These are phyloP conservation scores for Chalciporus pseudorubinellus DNA, from an alignment of 768 basidiomycete species.

Conservation along the genomic window DNA sequence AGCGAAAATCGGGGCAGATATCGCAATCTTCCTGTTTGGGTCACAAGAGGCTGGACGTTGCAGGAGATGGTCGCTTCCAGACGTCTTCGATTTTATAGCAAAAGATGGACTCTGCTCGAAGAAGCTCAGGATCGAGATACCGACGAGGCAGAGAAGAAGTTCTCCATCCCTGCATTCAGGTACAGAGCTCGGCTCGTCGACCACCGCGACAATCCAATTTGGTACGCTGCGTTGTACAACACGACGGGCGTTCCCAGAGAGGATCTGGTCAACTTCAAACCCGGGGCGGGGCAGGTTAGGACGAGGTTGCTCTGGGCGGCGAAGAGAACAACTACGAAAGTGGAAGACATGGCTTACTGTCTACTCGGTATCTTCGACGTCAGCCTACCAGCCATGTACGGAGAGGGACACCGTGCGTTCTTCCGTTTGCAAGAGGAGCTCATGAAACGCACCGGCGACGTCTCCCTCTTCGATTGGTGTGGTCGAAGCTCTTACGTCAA, in stretches of 20 bases:
- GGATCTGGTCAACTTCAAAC: conserved; percentile 11
- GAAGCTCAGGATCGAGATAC: conserved; percentile 18
- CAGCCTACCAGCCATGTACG: conserved; percentile 26
- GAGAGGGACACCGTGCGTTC: conserved; percentile 29
- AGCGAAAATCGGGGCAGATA: conserved; percentile 1
- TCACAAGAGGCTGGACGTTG: conserved; percentile 27
- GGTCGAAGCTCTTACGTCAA: conserved; percentile 20
- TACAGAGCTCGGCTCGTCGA: conserved; percentile 20
- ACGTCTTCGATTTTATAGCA: conserved; percentile 28
- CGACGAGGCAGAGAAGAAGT: conserved; percentile 5
- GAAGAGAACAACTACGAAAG: conserved; percentile 24
- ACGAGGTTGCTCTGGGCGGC: conserved; percentile 28
- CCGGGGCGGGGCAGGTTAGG: conserved; percentile 17
- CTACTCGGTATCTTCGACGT: conserved; percentile 31
- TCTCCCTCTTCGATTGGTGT: conserved; percentile 27
- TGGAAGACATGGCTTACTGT: conserved; percentile 32
- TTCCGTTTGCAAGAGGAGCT: conserved; percentile 28
- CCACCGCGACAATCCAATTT: conserved; percentile 14
- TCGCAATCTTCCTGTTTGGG: conserved; percentile 16
- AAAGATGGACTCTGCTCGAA: conserved; percentile 24
- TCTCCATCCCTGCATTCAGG: conserved; percentile 16
- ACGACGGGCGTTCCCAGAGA: conserved; percentile 15
- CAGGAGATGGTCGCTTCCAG: conserved; percentile 28
- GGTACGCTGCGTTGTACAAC: conserved; percentile 9
- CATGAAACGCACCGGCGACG: conserved; percentile 26